Conservation (phyloP, 495 filamentous ascomycete species). For the Tuber magnatum region DNA sequence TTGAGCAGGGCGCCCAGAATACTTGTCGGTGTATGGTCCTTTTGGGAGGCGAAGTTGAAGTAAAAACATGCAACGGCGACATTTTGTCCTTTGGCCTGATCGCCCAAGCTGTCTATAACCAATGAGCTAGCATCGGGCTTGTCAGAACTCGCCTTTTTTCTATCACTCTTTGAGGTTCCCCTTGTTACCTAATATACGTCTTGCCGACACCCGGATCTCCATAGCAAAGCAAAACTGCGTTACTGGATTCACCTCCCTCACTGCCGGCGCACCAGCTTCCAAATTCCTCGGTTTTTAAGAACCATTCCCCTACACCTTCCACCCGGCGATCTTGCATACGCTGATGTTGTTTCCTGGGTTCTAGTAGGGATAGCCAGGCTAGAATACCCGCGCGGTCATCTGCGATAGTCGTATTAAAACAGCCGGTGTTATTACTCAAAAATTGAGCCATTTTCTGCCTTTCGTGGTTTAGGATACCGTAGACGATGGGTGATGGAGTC, state of each 20-base stretch:
- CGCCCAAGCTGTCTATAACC: neutral
- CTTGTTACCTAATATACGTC: neutral
- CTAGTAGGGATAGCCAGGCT: neutral
- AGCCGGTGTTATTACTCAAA: neutral
- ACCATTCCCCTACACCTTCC: neutral
- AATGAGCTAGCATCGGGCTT: neutral
- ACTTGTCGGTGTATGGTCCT: neutral
- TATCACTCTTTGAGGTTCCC: too few species aligned
- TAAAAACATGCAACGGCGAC: neutral
- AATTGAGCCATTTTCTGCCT: neutral
- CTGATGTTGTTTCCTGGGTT: neutral
- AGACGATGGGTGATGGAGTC: too few species aligned
- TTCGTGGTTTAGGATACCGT: neutral
- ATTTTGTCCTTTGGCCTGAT: neutral
- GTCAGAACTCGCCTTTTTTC: neutral
- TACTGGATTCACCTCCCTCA: neutral
- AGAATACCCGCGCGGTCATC: neutral
- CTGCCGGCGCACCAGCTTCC: neutral
- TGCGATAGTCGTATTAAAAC: neutral
- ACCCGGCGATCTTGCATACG: neutral
- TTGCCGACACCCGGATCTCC: neutral
- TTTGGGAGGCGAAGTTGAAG: neutral
- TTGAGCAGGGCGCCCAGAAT: neutral
- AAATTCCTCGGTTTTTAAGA: neutral
- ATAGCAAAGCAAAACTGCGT: neutral